These are phyloP conservation scores for Zygosaccharomyces bisporus DNA, from an alignment of 805 yeast species.

Conservation along the genomic window DNA sequence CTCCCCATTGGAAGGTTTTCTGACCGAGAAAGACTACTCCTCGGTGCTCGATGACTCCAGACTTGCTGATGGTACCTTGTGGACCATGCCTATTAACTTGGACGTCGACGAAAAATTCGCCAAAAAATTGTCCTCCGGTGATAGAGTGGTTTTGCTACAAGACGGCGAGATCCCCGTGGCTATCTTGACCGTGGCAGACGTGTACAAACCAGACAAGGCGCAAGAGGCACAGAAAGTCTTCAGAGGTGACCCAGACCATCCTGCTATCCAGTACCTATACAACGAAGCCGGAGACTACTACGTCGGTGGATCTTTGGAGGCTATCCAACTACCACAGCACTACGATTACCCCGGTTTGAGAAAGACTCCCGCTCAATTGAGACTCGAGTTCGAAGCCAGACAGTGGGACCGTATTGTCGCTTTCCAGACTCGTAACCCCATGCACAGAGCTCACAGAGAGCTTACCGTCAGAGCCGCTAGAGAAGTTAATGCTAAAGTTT, in stretches of 20 bases:
- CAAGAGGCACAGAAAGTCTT: conserved; percentile 81
- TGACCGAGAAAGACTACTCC: conserved; percentile 58
- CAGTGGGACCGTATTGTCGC: conserved; percentile 92
- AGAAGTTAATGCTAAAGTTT: conserved; percentile 77
- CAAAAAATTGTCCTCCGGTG: conserved; percentile 45
- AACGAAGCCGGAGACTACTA: conserved; percentile 78
- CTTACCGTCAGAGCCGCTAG: conserved; percentile 95
- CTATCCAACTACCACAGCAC: conserved; percentile 78
- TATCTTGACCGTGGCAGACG: conserved; percentile 71
- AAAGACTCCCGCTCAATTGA: conserved; percentile 85
- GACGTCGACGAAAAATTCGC: conserved; percentile 61
- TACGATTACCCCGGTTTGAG: conserved; percentile 86
- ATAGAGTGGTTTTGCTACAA: conserved; percentile 70
- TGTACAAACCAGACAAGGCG: conserved; percentile 76
- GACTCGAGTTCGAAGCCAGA: conserved; percentile 74
- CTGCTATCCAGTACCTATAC: conserved; percentile 73
- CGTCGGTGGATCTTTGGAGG: conserved; percentile 85
- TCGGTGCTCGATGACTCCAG: conserved; percentile 67
- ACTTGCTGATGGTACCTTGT: conserved; percentile 68
- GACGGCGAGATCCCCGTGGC: conserved; percentile 79
- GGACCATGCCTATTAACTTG: conserved; percentile 91
- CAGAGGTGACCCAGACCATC: conserved; percentile 97
- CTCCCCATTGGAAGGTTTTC: conserved; percentile 71
- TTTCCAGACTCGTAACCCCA: conserved; percentile 96
- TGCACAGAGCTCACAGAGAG: conserved; percentile 98